A percentile compares a stretch with the other conserved stretches of the same genome.
These are phyloP conservation scores for Serendipita sp. DNA, from an alignment of 768 basidiomycete genomes.

Conservation along the genomic window DNA sequence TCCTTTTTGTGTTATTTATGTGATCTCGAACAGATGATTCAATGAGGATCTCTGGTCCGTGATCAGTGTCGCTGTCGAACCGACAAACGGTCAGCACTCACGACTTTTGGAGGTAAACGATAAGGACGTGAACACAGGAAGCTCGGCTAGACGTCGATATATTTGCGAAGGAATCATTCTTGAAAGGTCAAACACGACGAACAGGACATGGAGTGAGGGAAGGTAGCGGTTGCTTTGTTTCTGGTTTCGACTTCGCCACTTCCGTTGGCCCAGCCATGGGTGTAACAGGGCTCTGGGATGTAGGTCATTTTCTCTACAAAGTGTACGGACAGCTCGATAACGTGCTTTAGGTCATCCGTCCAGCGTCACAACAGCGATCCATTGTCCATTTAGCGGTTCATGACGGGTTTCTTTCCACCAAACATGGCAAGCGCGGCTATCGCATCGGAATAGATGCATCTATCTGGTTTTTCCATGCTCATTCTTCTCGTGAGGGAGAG, in stretches of 20 bases:
- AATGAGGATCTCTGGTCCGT: background rate
- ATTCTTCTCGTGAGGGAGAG: slow-evolving; percentile 34
- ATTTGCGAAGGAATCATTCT: background rate
- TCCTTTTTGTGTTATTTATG: background rate
- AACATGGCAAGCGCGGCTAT: slow-evolving; percentile 48
- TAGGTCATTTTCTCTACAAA: slow-evolving; percentile 12
- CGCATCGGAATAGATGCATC: slow-evolving; percentile 72
- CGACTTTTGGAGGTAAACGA: background rate
- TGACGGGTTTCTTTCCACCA: slow-evolving; percentile 59
- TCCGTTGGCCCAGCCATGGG: slow-evolving; percentile 17
- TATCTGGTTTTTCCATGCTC: slow-evolving; percentile 26
- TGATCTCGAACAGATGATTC: background rate
- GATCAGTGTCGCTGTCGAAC: background rate
- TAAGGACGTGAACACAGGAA: background rate
- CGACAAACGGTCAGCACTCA: background rate
- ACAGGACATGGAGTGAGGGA: background rate
- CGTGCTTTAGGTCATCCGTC: slow-evolving; percentile 38
- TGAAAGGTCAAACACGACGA: background rate
- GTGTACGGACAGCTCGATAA: background rate
- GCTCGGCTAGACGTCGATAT: background rate
- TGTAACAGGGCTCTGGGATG: slow-evolving; percentile 25
- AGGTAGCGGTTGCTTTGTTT: background rate
- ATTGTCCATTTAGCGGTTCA: slow-evolving; percentile 58
- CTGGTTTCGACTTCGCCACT: background rate
- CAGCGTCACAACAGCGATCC: slow-evolving; percentile 55